A percentile compares a stretch with the other conserved stretches of the same genome.
phyloP scores from a whole-genome alignment of 495 filamentous ascomycete genomes.

The Patellaria atrata region DNA sequence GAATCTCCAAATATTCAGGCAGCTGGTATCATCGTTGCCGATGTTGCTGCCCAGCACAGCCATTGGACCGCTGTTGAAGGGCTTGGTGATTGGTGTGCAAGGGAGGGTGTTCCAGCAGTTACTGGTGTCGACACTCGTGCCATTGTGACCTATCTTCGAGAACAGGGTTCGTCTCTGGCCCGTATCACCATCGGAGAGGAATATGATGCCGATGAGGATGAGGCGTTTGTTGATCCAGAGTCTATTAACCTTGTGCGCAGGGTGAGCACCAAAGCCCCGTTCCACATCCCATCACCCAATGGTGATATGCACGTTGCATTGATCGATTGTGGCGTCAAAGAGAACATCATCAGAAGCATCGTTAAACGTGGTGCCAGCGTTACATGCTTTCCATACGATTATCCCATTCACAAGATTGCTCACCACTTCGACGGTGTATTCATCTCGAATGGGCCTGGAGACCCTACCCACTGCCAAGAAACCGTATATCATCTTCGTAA shows the following conservation, averaged over 20 bases:
- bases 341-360: slow-evolving; percentile 93
- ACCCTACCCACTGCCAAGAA: slow-evolving; percentile 88
- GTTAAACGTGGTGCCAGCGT: slow-evolving; percentile 77
- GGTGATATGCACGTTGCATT: slow-evolving; percentile 84
- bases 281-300: slow-evolving; percentile 69
- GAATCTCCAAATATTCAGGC: slow-evolving; percentile 96
- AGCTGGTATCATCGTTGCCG: slow-evolving; percentile 85
- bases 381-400: slow-evolving; percentile 90
- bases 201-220: slow-evolving; percentile 97
- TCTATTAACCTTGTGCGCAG: slow-evolving; percentile 90
- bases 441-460: slow-evolving; percentile 94
- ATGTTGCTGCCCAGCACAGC: slow-evolving; percentile 83
- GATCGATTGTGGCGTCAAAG: slow-evolving; percentile 97
- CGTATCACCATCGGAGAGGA: slow-evolving; percentile 93
- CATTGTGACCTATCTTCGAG: slow-evolving; percentile 88
- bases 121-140: slow-evolving; percentile 92
- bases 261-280: slow-evolving; percentile 94
- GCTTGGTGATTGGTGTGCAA: slow-evolving; percentile 82
- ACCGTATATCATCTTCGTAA: slow-evolving; percentile 81
- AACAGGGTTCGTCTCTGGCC: slow-evolving; percentile 90
- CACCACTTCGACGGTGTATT: slow-evolving; percentile 97
- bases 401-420: slow-evolving; percentile 93
- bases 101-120: slow-evolving; percentile 91
- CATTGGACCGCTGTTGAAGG: slow-evolving; percentile 98
- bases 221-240: slow-evolving; percentile 87